phyloP scores from a whole-genome alignment of 768 basidiomycete genomes.

The Rhizopogon vinicolor region DNA sequence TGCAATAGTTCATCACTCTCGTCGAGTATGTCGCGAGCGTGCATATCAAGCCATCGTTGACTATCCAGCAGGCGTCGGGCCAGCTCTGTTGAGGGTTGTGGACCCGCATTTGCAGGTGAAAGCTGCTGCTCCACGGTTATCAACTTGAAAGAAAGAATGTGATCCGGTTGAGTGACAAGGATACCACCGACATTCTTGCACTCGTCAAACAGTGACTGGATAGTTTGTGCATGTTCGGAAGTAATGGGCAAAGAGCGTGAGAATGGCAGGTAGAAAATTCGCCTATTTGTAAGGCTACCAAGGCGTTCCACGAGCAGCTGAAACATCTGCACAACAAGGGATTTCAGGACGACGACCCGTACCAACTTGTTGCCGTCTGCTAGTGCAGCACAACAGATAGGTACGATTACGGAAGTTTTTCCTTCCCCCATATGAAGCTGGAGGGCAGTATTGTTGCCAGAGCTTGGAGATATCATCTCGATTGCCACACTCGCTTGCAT shows the following conservation, averaged over 20 bases:
- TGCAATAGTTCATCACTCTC: constrained; percentile 34
- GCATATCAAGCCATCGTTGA: constrained; percentile 18
- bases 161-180: constrained; percentile 45
- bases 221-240: constrained; percentile 15
- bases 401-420: constrained; percentile 39
- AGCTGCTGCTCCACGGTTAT: constrained; percentile 29
- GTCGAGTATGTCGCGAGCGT: constrained; percentile 24
- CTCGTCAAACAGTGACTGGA: constrained; percentile 9
- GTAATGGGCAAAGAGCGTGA: constrained; percentile 16
- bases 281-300: constrained; percentile 27
- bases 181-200: constrained; percentile 36
- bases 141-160: constrained; percentile 44
- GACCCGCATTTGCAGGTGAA: neutral
- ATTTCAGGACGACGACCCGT: constrained; percentile 30
- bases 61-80: constrained; percentile 13
- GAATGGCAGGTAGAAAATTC: constrained; percentile 28
- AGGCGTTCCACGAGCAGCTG: constrained; percentile 25
- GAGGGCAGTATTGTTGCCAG: constrained; percentile 30
- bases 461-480: constrained; percentile 27
- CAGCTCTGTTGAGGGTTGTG: neutral
- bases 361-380: constrained; percentile 24
- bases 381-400: constrained; percentile 19
- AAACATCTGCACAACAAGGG: constrained; percentile 27
- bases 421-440: constrained; percentile 58
- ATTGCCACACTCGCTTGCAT: constrained; percentile 24